Conservation (phyloP, 257 asterid genomes). For the Primulina tabacum region DNA sequence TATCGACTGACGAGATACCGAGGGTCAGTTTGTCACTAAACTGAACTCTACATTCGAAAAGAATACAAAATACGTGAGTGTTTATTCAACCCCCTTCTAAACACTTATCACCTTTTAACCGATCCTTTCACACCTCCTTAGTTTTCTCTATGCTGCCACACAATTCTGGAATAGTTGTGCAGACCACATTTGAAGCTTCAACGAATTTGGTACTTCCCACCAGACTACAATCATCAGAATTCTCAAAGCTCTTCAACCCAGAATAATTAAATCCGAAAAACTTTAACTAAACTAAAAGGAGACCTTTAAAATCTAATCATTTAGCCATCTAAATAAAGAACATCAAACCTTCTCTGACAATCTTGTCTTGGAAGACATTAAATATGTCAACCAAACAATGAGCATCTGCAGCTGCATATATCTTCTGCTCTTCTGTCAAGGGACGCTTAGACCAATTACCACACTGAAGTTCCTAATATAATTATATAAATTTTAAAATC, state of each 20-base stretch:
- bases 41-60: no score
- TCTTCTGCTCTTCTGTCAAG: constrained; percentile 76
- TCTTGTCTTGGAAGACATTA: constrained; percentile 54
- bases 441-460: constrained; percentile 98
- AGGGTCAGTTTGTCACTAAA: no score
- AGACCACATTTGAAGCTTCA: constrained; percentile 60
- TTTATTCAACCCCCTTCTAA: no score
- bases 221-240: constrained; percentile 40
- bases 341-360: constrained; percentile 61
- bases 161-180: constrained; percentile 35
- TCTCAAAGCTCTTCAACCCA: constrained; percentile 60
- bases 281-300: no score
- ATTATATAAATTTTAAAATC: background rate
- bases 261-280: constrained; percentile 19
- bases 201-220: constrained; percentile 43
- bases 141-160: constrained; percentile 27
- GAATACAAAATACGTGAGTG: no score
- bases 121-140: background rate
- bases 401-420: constrained; percentile 89
- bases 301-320: background rate
- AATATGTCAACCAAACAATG: constrained; percentile 72
- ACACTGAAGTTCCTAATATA: constrained; percentile 82
- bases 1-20: no score
- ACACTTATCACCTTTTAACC: no score
- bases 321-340: background rate